These are phyloP conservation scores for Didymellaceae sp. DNA, from an alignment of 2,329 filamentous ascomycete species.

Conservation along the genomic window DNA sequence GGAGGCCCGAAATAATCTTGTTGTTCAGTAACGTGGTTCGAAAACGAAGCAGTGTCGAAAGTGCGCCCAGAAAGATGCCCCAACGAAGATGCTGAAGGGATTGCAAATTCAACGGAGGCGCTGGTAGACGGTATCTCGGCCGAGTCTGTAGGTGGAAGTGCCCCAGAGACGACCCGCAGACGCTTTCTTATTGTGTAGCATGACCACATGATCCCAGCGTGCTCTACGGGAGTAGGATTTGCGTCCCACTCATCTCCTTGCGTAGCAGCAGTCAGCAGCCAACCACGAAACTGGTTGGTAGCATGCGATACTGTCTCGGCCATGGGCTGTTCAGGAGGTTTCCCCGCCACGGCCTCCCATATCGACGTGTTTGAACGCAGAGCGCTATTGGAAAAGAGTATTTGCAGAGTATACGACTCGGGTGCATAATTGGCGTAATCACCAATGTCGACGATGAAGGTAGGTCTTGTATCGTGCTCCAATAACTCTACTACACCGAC, in stretches of 20 bases:
- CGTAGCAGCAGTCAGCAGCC: conserved; percentile 66
- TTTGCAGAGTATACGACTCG: conserved; percentile 58
- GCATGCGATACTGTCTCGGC: conserved; percentile 48
- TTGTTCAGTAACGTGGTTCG: conserved; percentile 32
- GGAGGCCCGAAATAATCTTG: conserved; percentile 52
- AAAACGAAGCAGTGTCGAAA: conserved; percentile 19
- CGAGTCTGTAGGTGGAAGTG: conserved; percentile 16
- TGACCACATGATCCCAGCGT: conserved; percentile 72
- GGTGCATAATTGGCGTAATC: conserved; percentile 63
- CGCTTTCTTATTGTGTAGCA: conserved; percentile 72
- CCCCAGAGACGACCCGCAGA: conserved; percentile 71
- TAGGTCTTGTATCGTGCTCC: conserved; percentile 77
- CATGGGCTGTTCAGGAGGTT: conserved; percentile 30
- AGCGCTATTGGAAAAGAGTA: conserved; percentile 73
- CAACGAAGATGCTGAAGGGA: conserved; percentile 33
- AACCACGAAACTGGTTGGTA: conserved; percentile 67
- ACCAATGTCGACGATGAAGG: conserved; percentile 74
- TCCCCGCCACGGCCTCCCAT: conserved; percentile 63
- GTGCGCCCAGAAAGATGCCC: conserved; percentile 20
- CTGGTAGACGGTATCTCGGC: conserved; percentile 44
- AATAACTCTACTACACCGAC: conserved; percentile 75
- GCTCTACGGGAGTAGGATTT: conserved; percentile 58
- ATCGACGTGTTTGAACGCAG: conserved; percentile 65
- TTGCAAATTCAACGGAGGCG: conserved; percentile 37
- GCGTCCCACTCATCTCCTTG: conserved; percentile 61